phyloP scores from a whole-genome alignment of 371 early-diverging fungal genomes.

The Mucor ambiguus region DNA sequence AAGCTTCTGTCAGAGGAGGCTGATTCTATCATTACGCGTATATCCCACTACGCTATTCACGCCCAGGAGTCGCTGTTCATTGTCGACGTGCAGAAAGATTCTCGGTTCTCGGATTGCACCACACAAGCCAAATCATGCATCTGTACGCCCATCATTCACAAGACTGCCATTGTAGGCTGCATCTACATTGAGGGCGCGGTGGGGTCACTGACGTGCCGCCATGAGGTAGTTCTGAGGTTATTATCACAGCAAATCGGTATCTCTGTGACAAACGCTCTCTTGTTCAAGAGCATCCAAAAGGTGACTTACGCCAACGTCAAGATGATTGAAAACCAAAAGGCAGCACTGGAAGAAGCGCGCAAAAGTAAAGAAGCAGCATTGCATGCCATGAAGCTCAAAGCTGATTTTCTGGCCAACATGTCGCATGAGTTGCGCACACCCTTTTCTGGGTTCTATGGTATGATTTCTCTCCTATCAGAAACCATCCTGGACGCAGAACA shows the following conservation, averaged over 20 bases:
- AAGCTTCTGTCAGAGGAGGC: slow-evolving; percentile 41
- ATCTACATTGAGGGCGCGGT: slow-evolving; percentile 61
- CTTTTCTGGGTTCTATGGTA: slow-evolving; percentile 67
- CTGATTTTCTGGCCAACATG: slow-evolving; percentile 65
- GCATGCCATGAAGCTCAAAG: slow-evolving; percentile 51
- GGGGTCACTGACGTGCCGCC: slow-evolving; percentile 53
- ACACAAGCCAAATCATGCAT: slow-evolving; percentile 50
- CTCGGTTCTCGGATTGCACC: slow-evolving; percentile 42
- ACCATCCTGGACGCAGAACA: slow-evolving; percentile 61
- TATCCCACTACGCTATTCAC: slow-evolving; percentile 47
- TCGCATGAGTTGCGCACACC: slow-evolving; percentile 64
- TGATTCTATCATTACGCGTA: slow-evolving; percentile 40
- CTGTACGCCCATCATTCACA: slow-evolving; percentile 62
- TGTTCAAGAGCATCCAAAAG: slow-evolving; percentile 57
- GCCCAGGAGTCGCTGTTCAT: slow-evolving; percentile 44
- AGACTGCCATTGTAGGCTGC: slow-evolving; percentile 56
- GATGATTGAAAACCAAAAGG: slow-evolving; percentile 56
- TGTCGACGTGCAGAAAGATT: slow-evolving; percentile 42
- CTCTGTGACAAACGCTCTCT: slow-evolving; percentile 59
- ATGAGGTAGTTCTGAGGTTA: slow-evolving; percentile 54
- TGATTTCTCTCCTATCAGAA: slow-evolving; percentile 61
- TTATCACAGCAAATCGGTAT: slow-evolving; percentile 64
- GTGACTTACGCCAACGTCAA: slow-evolving; percentile 48
- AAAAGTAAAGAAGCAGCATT: slow-evolving; percentile 55
- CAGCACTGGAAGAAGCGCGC: slow-evolving; percentile 52